These are phyloP conservation scores for Citrullus colocynthis DNA, from an alignment of 306 rosid species.

Conservation along the genomic window DNA sequence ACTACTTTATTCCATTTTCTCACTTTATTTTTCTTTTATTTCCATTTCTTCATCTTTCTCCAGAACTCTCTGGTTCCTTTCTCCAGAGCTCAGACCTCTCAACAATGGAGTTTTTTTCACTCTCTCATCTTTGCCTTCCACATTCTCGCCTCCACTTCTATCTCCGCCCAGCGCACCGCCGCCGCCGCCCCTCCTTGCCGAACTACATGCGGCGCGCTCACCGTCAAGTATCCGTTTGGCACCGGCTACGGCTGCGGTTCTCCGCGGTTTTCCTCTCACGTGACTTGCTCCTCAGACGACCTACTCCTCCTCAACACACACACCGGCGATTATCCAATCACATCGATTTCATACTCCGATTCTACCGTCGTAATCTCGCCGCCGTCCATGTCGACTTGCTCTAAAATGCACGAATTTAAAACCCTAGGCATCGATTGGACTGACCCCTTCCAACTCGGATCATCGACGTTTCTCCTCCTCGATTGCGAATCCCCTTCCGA, in stretches of 20 bases:
- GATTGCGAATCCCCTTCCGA: constrained; percentile 32
- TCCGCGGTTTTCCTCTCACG: constrained; percentile 40
- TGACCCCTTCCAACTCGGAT: constrained; percentile 42
- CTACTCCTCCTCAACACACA: constrained; percentile 44
- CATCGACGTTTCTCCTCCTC: constrained; percentile 57
- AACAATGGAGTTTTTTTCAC: not conserved
- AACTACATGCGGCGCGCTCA: constrained; percentile 35
- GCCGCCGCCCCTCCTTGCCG: constrained; percentile 20
- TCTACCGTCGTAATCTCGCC: constrained; percentile 42
- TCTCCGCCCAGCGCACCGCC: not conserved
- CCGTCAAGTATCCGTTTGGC: constrained; percentile 48
- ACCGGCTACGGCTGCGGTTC: constrained; percentile 56
- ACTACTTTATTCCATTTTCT: not conserved
- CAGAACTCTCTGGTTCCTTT: not conserved
- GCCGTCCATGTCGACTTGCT: constrained; percentile 47
- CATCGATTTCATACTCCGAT: constrained; percentile 42
- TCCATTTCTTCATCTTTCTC: not conserved
- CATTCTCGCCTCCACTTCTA: not conserved
- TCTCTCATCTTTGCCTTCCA: not conserved
- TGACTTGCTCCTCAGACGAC: constrained; percentile 20
- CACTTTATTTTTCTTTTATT: not conserved
- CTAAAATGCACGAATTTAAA: constrained; percentile 30
- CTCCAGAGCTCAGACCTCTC: not conserved
- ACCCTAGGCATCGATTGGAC: constrained; percentile 46
- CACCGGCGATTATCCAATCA: constrained; percentile 41